phyloP scores from a whole-genome alignment of 2,329 filamentous ascomycete genomes.

The Aspergillus fumigatus region DNA sequence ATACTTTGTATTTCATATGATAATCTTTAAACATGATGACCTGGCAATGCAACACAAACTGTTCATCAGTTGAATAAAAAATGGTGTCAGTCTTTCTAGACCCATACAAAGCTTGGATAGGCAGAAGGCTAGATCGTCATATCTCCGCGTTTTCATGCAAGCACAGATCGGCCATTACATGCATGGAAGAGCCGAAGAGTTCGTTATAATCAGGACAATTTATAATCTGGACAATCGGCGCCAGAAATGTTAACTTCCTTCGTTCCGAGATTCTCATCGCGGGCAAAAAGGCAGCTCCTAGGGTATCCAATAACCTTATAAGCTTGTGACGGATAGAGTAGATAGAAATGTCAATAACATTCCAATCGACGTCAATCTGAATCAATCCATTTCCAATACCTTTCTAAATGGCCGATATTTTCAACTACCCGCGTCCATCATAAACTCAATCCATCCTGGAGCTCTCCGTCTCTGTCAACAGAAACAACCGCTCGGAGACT shows the following conservation, averaged over 20 bases:
- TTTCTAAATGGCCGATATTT: not conserved
- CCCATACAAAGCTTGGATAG: not conserved
- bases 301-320: not conserved
- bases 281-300: not conserved
- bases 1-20: not conserved
- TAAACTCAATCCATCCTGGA: constrained; percentile 7
- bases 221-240: too few species aligned
- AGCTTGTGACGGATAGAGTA: not conserved
- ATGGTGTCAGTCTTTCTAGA: not conserved
- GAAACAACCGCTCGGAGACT: constrained; percentile 13
- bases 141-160: not conserved
- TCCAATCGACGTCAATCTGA: not conserved
- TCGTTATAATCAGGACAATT: too few species aligned
- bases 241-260: not conserved
- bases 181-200: not conserved
- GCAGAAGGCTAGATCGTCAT: not conserved
- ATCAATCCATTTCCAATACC: not conserved
- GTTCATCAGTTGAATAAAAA: not conserved
- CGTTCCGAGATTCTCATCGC: not conserved
- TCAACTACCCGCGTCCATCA: not conserved
- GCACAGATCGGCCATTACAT: not conserved
- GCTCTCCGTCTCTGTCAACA: constrained; percentile 15
- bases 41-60: not conserved
- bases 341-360: not conserved
- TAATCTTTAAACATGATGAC: not conserved